Conservation (phyloP, 1,284 basidiomycete species). For the Coriolopsis trogii region DNA sequence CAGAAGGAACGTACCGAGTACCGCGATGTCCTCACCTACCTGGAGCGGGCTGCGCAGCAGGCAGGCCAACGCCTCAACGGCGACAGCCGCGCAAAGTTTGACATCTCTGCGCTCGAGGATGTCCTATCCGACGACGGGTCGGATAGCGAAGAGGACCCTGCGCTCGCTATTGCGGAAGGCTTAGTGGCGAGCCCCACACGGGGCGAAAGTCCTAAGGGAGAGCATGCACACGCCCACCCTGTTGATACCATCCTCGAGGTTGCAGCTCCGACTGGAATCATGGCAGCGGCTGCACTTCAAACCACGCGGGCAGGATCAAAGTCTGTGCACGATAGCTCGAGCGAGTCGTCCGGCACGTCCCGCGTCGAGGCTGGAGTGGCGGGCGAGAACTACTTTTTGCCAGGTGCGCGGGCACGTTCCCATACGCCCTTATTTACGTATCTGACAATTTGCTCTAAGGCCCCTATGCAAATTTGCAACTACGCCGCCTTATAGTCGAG, state of each 20-base stretch:
- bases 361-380: conserved; percentile 30
- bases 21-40: conserved; percentile 34
- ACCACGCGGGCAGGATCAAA: conserved; percentile 21
- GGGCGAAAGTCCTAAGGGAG: conserved; percentile 8
- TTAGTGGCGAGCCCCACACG: conserved; percentile 5
- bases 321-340: conserved; percentile 10
- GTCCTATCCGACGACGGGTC: conserved; percentile 28
- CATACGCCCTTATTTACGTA: neutral
- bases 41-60: conserved; percentile 30
- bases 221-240: neutral
- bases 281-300: conserved; percentile 34
- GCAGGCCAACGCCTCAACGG: conserved; percentile 17
- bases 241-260: conserved; percentile 26
- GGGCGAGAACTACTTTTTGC: conserved; percentile 33
- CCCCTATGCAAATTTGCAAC: conserved; percentile 35
- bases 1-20: conserved; percentile 30
- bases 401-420: conserved; percentile 24
- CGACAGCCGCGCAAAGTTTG: conserved; percentile 28
- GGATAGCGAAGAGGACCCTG: conserved; percentile 30
- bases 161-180: conserved; percentile 19
- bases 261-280: conserved; percentile 34
- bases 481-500: conserved; percentile 48
- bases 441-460: conserved; percentile 21
- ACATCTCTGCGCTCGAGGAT: conserved; percentile 35
- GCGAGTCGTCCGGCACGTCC: conserved; percentile 12